Evolutionary conservation across 345 rosid species (phyloP), one percentile per base, ranked within the genome.

Genomic region (Dipteronia sinensis): DNA sequence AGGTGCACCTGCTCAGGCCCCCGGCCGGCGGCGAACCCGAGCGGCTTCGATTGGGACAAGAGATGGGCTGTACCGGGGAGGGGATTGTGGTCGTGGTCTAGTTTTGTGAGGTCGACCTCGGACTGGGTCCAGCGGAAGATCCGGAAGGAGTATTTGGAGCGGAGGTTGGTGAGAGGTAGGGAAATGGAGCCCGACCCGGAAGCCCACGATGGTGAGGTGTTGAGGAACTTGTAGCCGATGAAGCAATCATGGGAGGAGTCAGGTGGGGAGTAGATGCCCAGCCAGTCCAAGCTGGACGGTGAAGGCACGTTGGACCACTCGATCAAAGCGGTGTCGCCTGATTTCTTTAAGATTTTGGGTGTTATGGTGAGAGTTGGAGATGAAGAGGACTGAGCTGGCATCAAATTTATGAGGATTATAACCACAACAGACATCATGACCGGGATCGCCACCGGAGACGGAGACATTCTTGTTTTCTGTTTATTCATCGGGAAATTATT

Each of bases 211-310:
- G 96, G 82, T 6, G 92, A 87, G 59, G 87, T 78, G 56, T 89
- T 83, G 20, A 93, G 94, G 85, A 93, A 92, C 73, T 86, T 83
- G 86, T 95, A 93, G 74, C 99, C 98, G 27, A 92, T 88, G 87
- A 92, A 95, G 76, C 82, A 86, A 63, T 89, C 89, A 81, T 86
- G 76, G 67, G 71, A 85, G 7, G 99, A 93, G 38, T 89, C 89
- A 4, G 99, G 93, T 0, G 98, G 96, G 0, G 98, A 88, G 87
- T 92, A 95, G 89, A 95, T 83, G 67, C 97, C 99, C 51, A 95
- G 81, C 97, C 97, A 95, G 61, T 93, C 98, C 67, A 90, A 94
- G 10, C 83, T 81, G 70, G 99, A 90, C 10, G 99, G 98, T 7
- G 95, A 87, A 10, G 85, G 84, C 56, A 93, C 75, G 47, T 88